These are phyloP conservation scores for Naganishia vaughanmartiniae DNA, from an alignment of 768 basidiomycete genomes.

Conservation along the genomic window DNA sequence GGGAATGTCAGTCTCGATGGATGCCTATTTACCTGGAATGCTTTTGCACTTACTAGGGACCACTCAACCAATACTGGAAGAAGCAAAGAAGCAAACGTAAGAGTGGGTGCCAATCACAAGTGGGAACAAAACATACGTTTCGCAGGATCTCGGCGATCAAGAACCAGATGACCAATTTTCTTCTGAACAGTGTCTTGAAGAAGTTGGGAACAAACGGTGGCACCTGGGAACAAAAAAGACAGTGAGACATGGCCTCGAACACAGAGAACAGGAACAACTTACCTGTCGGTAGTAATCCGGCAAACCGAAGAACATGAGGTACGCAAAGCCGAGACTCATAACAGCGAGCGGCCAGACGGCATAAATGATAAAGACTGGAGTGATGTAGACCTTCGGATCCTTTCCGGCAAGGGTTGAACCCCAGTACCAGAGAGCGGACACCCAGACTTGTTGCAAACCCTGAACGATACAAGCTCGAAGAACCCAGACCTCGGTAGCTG, in stretches of 20 bases:
- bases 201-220: conserved; percentile 94
- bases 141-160: conserved; percentile 83
- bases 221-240: conserved; percentile 64
- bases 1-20: not conserved
- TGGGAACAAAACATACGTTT: conserved; percentile 61
- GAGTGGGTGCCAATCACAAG: not conserved
- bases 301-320: conserved; percentile 78
- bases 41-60: conserved; percentile 39
- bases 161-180: conserved; percentile 94
- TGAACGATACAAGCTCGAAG: conserved; percentile 87
- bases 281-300: conserved; percentile 62
- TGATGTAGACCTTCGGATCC: conserved; percentile 56
- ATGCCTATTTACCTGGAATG: conserved; percentile 56
- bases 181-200: conserved; percentile 78
- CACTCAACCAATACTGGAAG: conserved; percentile 47
- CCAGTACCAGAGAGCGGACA: conserved; percentile 95
- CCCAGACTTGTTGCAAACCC: conserved; percentile 93
- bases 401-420: conserved; percentile 69
- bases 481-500: conserved; percentile 92
- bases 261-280: conserved; percentile 8
- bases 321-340: conserved; percentile 72
- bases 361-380: conserved; percentile 82
- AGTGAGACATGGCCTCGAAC: not conserved
- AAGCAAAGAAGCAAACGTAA: conserved; percentile 60
- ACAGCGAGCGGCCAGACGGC: conserved; percentile 77